A percentile compares a stretch with the other conserved stretches of the same genome.
phyloP scores from a whole-genome alignment of 176 grass and related monocot genomes.

The Carex myosuroides region DNA sequence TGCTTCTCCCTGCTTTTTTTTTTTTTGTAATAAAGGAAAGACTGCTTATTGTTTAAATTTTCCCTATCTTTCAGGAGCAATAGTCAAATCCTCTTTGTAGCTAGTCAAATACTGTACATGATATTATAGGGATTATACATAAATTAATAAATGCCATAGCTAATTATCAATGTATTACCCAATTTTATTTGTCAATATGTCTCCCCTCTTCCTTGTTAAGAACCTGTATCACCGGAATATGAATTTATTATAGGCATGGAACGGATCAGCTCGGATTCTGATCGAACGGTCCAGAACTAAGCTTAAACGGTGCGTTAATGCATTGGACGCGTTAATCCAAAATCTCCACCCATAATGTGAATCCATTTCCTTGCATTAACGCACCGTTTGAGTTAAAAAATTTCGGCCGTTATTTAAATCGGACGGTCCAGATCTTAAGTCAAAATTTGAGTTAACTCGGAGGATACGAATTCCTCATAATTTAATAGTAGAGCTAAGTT shows the following conservation, averaged over 20 bases:
- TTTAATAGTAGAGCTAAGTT: no score
- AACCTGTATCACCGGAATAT: neutral
- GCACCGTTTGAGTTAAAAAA: no score
- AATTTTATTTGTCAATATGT: neutral
- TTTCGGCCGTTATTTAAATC: no score
- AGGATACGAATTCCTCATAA: no score
- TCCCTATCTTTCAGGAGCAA: neutral
- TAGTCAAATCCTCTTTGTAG: neutral
- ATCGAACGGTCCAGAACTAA: no score
- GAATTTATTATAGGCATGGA: neutral
- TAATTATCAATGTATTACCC: neutral
- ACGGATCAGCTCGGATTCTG: no score
- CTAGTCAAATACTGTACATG: slow-evolving; percentile 1
- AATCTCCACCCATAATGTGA: no score
- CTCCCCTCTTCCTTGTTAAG: neutral
- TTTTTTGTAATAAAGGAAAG: neutral
- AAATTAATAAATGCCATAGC: slow-evolving; percentile 4
- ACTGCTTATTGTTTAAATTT: neutral
- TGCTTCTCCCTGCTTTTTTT: neutral
- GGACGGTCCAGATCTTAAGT: no score
- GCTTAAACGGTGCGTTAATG: no score
- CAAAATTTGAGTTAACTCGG: no score
- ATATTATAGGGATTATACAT: neutral
- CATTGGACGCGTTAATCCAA: no score
- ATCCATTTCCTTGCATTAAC: no score